These are phyloP conservation scores for Apodospora peruviana DNA, from an alignment of 495 filamentous ascomycete genomes.

Conservation along the genomic window DNA sequence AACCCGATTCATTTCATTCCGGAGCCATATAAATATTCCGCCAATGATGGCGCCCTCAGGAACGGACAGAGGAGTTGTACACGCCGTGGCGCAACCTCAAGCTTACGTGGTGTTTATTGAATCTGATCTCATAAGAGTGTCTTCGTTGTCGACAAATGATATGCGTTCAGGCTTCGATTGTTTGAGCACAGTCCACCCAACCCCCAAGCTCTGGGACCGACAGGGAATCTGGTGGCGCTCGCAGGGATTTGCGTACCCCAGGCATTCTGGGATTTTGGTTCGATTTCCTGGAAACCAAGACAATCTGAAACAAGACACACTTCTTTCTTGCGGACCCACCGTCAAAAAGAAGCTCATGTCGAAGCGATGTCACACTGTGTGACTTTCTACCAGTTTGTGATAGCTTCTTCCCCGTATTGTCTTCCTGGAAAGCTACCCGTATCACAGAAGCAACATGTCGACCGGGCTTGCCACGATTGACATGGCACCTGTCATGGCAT, in stretches of 20 bases:
- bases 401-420: no score
- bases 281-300: not conserved
- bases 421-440: no score
- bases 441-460: no score
- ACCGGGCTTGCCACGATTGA: no score
- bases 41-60: not conserved
- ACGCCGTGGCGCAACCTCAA: not conserved
- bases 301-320: constrained; percentile 18
- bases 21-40: not conserved
- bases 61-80: not conserved
- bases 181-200: not conserved
- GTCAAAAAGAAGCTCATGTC: constrained; percentile 8
- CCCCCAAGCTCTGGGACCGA: not conserved
- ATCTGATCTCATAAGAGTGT: not conserved
- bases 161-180: not conserved
- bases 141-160: not conserved
- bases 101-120: not conserved
- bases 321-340: constrained; percentile 6
- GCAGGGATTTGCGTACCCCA: not conserved
- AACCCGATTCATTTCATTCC: not conserved
- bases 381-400: not conserved
- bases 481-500: no score
- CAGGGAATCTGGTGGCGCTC: not conserved
- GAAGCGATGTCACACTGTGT: constrained; percentile 17
- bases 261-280: not conserved